Base-by-base conservation (phyloP, 2,329 filamentous ascomycete species). In the Chaetomiaceae sp. region DNA sequence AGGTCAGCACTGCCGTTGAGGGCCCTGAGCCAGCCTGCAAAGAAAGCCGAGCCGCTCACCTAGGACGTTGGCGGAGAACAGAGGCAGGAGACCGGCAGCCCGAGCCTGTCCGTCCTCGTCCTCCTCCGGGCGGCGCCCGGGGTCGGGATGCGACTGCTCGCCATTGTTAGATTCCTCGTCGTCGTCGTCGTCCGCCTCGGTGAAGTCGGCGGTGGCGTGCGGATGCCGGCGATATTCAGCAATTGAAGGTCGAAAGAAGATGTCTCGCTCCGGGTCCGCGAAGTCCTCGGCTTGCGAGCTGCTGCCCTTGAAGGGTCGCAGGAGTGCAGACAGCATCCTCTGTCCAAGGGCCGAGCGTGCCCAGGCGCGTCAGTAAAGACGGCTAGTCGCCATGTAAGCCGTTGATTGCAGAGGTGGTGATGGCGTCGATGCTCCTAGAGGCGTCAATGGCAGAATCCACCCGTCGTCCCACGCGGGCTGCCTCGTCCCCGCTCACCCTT, bases 61-160 rank as follows among this genome's bases (percentile, higher is more conserved):
- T 55, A 94, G 75, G 65, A 90, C 83, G 46, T 79, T 78, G 18
- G 85, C 78, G 38, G 86, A 89, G 65, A 94, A 94, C 46, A 94
- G 81, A 38, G 88, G 88, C 51, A 94, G 71, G 36, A 78, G 55
- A 63, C 62, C 45, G 49, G 54, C 32, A 2, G 58, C 55, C 20
- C 56, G 60, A 29, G 49, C 44, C 51, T 48, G 30, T 42, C 57
- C 62, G 39, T 65, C 61, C 42, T 64, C 63, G 30, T 67, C 61
- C 20, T 66, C 62, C 6, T 60, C 58, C 24, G 65, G 60, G 15
- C 61, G 59, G 14, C 58, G 55, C 15, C 59, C 63, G n/a, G 59
- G 58, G n/a, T 53, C 54, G n/a, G 29, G 38, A 10, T 46, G 46
- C 12, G 42, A 47, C n/a, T 65, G 62, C 26, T 66, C 63, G 22